Evolutionary conservation across 2,329 filamentous ascomycete genomes (phyloP), one percentile per base, ranked within the genome.

Genomic region (Fusarium phyllophilum): DNA sequence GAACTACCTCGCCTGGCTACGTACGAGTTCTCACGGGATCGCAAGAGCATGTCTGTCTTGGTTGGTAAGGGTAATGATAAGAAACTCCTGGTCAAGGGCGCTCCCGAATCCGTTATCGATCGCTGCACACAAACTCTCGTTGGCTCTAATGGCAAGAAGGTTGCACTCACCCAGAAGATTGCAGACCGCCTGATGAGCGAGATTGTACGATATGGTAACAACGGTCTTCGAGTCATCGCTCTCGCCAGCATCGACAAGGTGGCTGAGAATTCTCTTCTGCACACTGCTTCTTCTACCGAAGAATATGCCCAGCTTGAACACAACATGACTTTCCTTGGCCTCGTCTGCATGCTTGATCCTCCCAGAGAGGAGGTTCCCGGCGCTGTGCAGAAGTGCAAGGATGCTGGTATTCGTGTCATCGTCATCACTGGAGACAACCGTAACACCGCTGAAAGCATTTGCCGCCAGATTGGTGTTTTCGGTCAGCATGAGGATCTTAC

Each of bases 1-100:
- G 89, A 90, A 75, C 89, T 92, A 56, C 90, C 91, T 59, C 91
- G 93, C 46, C 87, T 97, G 64, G 92, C 95, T 14, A 97, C 95
- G 17, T 99, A 94, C 78, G 96, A 99, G 82, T 99, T 99, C 84
- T 98, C 96, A 3, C 92, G 96, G 78, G 96, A 99, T 83, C 91
- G 96, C 72, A 99, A 99, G 90, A 98, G 96, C 84, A 99, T 99
- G 96, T 99, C 96, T 54, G 97, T 99, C 41, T 86, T 98, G 67
- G 94, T 97, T 72, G 89, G 92, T 74, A 88, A 89, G 62, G 92
- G 89, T 63, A 86, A 87, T 56, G 84, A 90, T 59, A 90, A 96
- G 84, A 95, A 93, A 81, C 91, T 99, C 17, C 89, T 99, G 55
- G 95, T 99, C 75, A 99, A 99, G 85, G 96, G 96, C 78, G 96